These are phyloP conservation scores for Leccinum incarnatum DNA, from an alignment of 768 basidiomycete genomes.

Conservation along the genomic window DNA sequence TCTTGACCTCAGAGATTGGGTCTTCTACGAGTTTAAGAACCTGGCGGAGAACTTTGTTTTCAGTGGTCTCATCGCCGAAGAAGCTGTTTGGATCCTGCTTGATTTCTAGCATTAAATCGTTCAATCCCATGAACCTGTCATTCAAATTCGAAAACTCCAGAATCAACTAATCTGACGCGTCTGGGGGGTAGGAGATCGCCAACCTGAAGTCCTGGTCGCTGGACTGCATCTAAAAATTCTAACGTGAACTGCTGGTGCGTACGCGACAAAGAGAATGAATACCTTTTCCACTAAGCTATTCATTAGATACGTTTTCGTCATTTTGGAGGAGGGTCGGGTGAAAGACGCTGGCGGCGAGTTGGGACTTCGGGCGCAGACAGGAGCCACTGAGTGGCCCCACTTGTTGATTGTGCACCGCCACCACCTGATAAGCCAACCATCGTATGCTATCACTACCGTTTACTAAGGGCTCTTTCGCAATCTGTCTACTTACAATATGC, in stretches of 20 bases:
- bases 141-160: conserved; percentile 11
- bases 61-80: conserved; percentile 79
- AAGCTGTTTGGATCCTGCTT: conserved; percentile 73
- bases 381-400: conserved; percentile 14
- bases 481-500: neutral
- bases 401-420: conserved; percentile 14
- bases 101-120: conserved; percentile 89
- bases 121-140: conserved; percentile 93
- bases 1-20: conserved; percentile 97
- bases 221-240: conserved; percentile 69
- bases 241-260: conserved; percentile 2
- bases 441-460: too few species aligned
- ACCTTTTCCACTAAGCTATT: conserved; percentile 84
- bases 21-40: conserved; percentile 89
- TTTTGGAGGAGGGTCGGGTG: conserved; percentile 33
- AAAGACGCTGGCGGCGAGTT: conserved; percentile 1
- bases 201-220: conserved; percentile 90
- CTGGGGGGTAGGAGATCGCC: conserved; percentile 16
- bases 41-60: conserved; percentile 79
- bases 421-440: neutral
- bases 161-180: conserved; percentile 18
- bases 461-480: too few species aligned
- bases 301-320: conserved; percentile 87
- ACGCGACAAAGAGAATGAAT: neutral
- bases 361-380: conserved; percentile 15